Evolutionary conservation across 2,329 filamentous ascomycete genomes (phyloP).

Genomic region (Stemphylium lycopersici): DNA sequence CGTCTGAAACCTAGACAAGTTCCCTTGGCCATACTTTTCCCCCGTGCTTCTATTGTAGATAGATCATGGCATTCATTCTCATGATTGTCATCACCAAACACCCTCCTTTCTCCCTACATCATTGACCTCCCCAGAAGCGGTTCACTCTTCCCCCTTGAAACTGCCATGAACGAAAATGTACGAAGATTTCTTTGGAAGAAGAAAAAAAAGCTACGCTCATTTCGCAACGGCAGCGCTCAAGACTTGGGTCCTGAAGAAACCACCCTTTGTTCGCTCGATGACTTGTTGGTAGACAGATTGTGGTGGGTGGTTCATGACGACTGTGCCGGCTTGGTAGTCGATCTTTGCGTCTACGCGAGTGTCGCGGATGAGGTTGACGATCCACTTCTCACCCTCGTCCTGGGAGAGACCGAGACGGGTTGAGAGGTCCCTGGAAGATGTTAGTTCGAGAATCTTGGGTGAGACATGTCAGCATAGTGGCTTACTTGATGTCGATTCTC

Average conservation of each 20-base stretch:
- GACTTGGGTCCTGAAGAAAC: constrained; percentile 98
- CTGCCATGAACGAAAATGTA: neutral
- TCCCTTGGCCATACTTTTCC: constrained; percentile 1
- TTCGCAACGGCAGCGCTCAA: constrained; percentile 67
- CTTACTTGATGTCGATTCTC: constrained; percentile 90
- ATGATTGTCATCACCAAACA: constrained; percentile 1
- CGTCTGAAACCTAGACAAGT: constrained; percentile 4
- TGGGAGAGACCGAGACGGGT: constrained; percentile 87
- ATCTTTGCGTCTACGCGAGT: constrained; percentile 98
- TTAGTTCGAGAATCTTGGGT: constrained; percentile 14
- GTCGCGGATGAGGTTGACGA: constrained; percentile 98
- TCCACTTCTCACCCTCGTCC: constrained; percentile 99
- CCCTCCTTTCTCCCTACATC: neutral
- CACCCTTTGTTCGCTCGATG: constrained; percentile 98
- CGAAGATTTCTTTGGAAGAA: neutral
- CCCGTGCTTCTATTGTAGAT: neutral
- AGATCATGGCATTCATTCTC: constrained; percentile 1
- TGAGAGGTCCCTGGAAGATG: constrained; percentile 72
- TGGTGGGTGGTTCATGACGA: constrained; percentile 99
- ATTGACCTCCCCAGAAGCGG: constrained; percentile 19
- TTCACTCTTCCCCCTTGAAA: neutral
- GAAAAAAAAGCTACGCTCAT: constrained; percentile 33
- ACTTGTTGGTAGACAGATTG: constrained; percentile 99
- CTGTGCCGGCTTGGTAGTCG: constrained; percentile 97
- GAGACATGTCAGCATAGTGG: constrained; percentile 20